These are phyloP conservation scores for Neobulgaria alba DNA, from an alignment of 2,329 filamentous ascomycete species.

Conservation along the genomic window DNA sequence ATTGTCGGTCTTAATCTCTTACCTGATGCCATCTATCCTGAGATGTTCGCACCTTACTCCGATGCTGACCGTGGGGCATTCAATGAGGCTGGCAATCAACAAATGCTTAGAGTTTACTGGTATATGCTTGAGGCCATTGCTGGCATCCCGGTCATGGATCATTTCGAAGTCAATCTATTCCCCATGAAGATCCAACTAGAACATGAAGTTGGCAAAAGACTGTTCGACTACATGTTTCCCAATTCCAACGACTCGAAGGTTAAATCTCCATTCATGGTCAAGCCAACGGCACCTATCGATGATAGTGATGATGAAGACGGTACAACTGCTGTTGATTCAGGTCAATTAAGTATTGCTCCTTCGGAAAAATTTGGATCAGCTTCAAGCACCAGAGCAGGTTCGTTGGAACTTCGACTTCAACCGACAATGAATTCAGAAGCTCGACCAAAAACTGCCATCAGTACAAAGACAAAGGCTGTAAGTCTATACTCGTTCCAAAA, in stretches of 20 bases:
- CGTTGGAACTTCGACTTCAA: slow-evolving; percentile 72
- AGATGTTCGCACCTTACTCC: slow-evolving; percentile 87
- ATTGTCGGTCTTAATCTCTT: slow-evolving; percentile 86
- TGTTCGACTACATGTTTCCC: slow-evolving; percentile 98
- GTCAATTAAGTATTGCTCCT: slow-evolving; percentile 4
- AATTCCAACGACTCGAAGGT: slow-evolving; percentile 52
- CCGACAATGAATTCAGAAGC: slow-evolving; percentile 64
- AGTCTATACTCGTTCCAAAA: slow-evolving; percentile 18
- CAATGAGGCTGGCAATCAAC: slow-evolving; percentile 51
- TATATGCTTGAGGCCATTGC: slow-evolving; percentile 97
- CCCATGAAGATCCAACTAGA: slow-evolving; percentile 92
- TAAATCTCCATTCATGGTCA: slow-evolving; percentile 54
- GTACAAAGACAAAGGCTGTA: slow-evolving; percentile 17
- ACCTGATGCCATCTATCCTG: slow-evolving; percentile 83
- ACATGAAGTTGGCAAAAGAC: slow-evolving; percentile 79
- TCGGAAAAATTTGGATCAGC: slow-evolving; percentile 39
- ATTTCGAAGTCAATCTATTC: slow-evolving; percentile 90
- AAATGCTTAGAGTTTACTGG: slow-evolving; percentile 94
- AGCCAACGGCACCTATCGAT: slow-evolving; percentile 37
- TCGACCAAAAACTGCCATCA: slow-evolving; percentile 18
- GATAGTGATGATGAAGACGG: slow-evolving; percentile 27
- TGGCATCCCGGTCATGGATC: slow-evolving; percentile 92
- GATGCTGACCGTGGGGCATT: slow-evolving; percentile 52
- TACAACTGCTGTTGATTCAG: slow-evolving; percentile 25
- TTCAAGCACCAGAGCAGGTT: slow-evolving; percentile 58